Conservation (phyloP, 108 stramenopile genomes). For the Skeletonema marinoi region DNA sequence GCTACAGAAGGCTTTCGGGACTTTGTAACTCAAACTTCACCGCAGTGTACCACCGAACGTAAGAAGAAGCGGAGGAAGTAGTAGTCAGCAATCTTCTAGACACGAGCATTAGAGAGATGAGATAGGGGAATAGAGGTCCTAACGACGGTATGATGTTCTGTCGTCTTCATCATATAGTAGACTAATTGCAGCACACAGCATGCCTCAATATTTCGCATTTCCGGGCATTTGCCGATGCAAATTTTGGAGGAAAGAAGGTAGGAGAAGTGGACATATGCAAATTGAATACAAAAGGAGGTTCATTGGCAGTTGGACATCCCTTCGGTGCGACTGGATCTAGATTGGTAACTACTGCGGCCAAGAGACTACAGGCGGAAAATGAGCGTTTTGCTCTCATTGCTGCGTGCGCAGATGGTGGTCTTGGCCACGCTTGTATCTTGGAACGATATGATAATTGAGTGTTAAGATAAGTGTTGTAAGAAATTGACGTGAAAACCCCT, state of each 20-base stretch:
- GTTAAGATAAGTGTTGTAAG: not conserved
- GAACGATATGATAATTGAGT: slow-evolving; percentile 86
- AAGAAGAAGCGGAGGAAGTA: no score
- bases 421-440: slow-evolving; percentile 91
- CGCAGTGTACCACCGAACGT: no score
- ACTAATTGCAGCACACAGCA: no score
- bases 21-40: no score
- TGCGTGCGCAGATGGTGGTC: slow-evolving; percentile 98
- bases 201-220: no score
- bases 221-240: slow-evolving; percentile 89
- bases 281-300: slow-evolving; percentile 97
- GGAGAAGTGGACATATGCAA: slow-evolving; percentile 91
- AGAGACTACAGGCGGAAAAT: slow-evolving; percentile 93
- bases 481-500: no score
- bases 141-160: no score
- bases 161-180: no score
- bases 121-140: no score
- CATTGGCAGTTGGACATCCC: slow-evolving; percentile 97
- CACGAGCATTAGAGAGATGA: no score
- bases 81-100: no score
- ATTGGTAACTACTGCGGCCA: slow-evolving; percentile 95
- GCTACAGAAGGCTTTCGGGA: no score
- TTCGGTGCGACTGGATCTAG: slow-evolving; percentile 97
- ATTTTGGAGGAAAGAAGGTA: slow-evolving; percentile 86
- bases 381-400: slow-evolving; percentile 94